Evolutionary conservation across 441 rosid genomes (phyloP).

Genomic region (Syzygium syzygioides): DNA sequence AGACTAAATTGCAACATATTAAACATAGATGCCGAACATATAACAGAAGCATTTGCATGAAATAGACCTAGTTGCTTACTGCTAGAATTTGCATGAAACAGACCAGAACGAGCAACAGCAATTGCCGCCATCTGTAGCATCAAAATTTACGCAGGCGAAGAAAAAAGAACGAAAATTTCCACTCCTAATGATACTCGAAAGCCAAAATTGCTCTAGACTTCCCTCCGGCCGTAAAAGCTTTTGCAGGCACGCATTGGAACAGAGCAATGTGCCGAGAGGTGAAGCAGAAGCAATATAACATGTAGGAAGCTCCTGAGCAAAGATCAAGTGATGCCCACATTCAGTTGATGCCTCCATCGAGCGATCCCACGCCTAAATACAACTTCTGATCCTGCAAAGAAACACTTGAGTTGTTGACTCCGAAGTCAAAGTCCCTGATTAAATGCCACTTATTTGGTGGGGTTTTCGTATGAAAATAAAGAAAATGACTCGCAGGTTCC

Average conservation of each 20-base stretch:
- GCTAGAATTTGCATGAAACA: not conserved
- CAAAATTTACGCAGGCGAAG: not conserved
- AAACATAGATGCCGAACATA: not conserved
- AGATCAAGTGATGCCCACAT: not conserved
- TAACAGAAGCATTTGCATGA: not conserved
- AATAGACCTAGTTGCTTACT: not conserved
- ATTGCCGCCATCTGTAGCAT: not conserved
- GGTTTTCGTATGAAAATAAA: not conserved
- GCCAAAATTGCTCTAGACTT: not conserved
- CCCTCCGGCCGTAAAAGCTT: not conserved
- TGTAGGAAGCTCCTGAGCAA: not conserved
- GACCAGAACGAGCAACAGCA: not conserved
- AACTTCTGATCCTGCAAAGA: not conserved
- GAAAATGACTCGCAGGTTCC: not conserved
- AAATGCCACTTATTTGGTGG: not conserved
- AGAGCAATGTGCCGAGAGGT: not conserved
- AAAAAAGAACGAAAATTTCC: not conserved
- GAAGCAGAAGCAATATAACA: not conserved
- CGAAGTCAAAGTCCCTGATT: not conserved
- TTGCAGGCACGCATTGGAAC: not conserved
- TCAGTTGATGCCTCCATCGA: not conserved
- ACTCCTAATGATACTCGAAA: not conserved
- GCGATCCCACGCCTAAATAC: not conserved
- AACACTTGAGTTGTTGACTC: not conserved
- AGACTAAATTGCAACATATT: not conserved